Base-by-base conservation (phyloP, 805 yeast species). In the Wickerhamiella bombiphila region DNA sequence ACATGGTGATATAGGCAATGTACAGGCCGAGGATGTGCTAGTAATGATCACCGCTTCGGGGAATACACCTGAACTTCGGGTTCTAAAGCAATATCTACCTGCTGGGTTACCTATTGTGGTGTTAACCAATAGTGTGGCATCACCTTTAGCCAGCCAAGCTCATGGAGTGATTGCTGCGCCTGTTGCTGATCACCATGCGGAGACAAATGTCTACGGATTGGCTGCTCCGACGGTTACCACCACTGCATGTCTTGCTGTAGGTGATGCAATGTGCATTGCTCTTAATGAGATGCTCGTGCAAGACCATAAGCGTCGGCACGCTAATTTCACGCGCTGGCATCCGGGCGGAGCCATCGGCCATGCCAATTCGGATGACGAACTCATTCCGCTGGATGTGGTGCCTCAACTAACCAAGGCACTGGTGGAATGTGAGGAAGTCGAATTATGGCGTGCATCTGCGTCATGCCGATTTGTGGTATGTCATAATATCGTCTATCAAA, bases 341-440 rank as follows among this genome's bases (percentile, higher is more conserved):
- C 95, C 95, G 1, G 94, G 94, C 16, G 95, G 95, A 14, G 79
- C 91, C 2, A 82, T 83, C 51, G 95, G 95, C 13, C 63, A 62
- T 37, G 61, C 65, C 5, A 66, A 60, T 41, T 45, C 49, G 17
- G 34, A 39, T 14, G 50, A 45, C 35, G 33, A 30, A n/a, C 33
- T 30, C 22, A 19, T 28, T 2, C 38, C 42, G 5, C 43, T 50
- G 50, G 19, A 22, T 8, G 30, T 43, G 9, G 32, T 51, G 17
- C 38, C 47, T 16, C 36, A 42, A 9, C 26, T 51, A 4, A 33
- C 35, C 4, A 16, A 17, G n/a, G 38, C 47, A 15, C 26, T 48
- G 15, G 26, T 14, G 5, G 31, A 41, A 22, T 38, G 45, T 26
- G 32, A 33, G n/a, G 49, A 40, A 29, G 36, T 47, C 13, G 42